A percentile compares a stretch with the other conserved stretches of the same genome.
Evolutionary conservation across 1,284 basidiomycete species (phyloP).

Genomic region (Athelia psychrophila): DNA sequence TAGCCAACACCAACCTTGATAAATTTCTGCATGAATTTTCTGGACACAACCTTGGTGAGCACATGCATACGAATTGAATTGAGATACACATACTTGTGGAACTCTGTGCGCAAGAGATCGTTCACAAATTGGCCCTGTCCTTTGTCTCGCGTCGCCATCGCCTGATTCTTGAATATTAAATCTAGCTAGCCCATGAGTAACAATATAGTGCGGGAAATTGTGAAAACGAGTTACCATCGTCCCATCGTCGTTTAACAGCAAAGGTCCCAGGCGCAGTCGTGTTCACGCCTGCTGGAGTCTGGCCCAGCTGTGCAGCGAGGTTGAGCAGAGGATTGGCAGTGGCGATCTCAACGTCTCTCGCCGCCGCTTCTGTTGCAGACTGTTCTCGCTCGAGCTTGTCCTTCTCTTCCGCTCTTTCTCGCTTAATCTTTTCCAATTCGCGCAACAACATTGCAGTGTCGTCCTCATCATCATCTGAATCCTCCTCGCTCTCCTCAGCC

Average conservation of each 20-base stretch:
- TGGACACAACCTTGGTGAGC: constrained; percentile 23
- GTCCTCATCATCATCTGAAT: constrained; percentile 78
- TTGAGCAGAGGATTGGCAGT: constrained; percentile 85
- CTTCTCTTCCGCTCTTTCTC: constrained; percentile 91
- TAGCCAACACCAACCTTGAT: constrained; percentile 51
- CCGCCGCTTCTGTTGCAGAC: constrained; percentile 59
- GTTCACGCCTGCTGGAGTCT: constrained; percentile 59
- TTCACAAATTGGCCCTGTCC: constrained; percentile 85
- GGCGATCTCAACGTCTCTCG: constrained; percentile 80
- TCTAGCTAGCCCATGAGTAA: constrained; percentile 44
- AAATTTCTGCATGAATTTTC: constrained; percentile 79
- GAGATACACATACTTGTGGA: constrained; percentile 71
- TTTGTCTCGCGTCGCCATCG: constrained; percentile 64
- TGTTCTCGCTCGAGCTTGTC: constrained; percentile 78
- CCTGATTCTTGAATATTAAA: constrained; percentile 97
- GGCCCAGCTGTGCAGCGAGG: constrained; percentile 84
- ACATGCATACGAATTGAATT: constrained; percentile 2
- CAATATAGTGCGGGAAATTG: neutral
- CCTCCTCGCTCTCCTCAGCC: constrained; percentile 35
- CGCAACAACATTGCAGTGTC: constrained; percentile 90
- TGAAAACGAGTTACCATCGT: constrained; percentile 65
- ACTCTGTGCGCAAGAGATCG: constrained; percentile 88
- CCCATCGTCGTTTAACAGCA: constrained; percentile 91
- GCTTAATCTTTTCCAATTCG: constrained; percentile 94
- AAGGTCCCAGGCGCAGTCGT: constrained; percentile 83